Percentiles rank a stretch among this genome's conserved stretches.
Evolutionary conservation across 805 yeast species (phyloP).

Genomic region (Millerago galiae): DNA sequence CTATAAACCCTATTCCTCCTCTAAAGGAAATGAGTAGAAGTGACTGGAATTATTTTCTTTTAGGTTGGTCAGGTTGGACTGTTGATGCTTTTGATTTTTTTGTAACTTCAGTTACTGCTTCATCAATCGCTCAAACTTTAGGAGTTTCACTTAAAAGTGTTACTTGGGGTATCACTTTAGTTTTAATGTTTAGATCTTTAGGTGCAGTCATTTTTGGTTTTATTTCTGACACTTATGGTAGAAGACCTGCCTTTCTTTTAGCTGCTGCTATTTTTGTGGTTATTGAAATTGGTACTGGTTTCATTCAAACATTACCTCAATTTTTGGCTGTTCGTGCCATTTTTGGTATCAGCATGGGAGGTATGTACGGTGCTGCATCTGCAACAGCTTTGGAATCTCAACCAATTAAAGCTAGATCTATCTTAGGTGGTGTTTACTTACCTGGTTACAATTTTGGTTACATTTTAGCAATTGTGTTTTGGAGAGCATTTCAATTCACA

Average conservation of each 20-base stretch:
- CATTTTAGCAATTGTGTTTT: constrained; percentile 57
- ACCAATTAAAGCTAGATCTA: constrained; percentile 52
- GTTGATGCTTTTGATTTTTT: constrained; percentile 72
- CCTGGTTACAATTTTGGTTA: constrained; percentile 63
- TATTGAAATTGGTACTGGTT: constrained; percentile 62
- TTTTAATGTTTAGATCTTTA: constrained; percentile 43
- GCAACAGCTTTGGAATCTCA: constrained; percentile 64
- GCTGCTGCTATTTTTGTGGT: constrained; percentile 46
- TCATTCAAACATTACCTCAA: constrained; percentile 49
- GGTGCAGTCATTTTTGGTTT: constrained; percentile 40
- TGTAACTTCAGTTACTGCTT: constrained; percentile 49
- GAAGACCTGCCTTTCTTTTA: constrained; percentile 57
- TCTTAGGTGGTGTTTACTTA: constrained; percentile 53
- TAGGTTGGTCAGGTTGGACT: constrained; percentile 64
- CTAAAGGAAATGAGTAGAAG: constrained; percentile 29
- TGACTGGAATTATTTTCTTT: constrained; percentile 52
- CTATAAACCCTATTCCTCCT: constrained; percentile 39
- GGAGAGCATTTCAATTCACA: constrained; percentile 49
- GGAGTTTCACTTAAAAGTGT: constrained; percentile 39
- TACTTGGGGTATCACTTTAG: constrained; percentile 71
- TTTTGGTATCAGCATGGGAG: constrained; percentile 70
- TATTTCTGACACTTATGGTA: constrained; percentile 55
- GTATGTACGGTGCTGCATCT: constrained; percentile 57
- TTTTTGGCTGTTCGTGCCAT: constrained; percentile 57
- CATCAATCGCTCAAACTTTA: constrained; percentile 43